Base-by-base conservation (phyloP, 2,329 filamentous ascomycete genomes). In the Pseudocercospora fuligena region DNA sequence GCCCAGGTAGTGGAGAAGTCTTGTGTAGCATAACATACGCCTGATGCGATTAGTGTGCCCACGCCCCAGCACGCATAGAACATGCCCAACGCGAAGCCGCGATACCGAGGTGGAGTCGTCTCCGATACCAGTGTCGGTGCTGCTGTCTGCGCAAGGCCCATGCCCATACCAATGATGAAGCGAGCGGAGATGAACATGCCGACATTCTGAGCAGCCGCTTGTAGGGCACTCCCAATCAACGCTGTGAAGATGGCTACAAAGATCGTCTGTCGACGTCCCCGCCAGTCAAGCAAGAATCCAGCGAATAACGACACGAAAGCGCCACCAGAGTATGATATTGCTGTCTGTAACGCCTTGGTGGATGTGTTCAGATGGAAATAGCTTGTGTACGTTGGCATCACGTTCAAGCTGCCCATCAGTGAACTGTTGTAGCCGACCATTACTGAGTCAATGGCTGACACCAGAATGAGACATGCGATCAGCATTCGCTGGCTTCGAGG, bases 161-260 rank as follows among this genome's bases (percentile, higher is more conserved):
- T 58, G 7, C 61, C 61, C 51, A 63, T 58, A 51, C 90, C 90
- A 68, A 89, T 88, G 74, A 92, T 85, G 66, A 89, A 80, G 67
- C 90, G 87, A 1, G 90, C 90, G 2, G 84, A 84, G 62, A 90
- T 86, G 19, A 93, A 83, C 88, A 92, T 91, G 31, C 80, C 84
- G 31, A 92, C 84, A 72, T 87, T 87, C 71, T 88, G 84, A 2
- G 89, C 76, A 1, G 87, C 85, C 56, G 84, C 86, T 73, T 88
- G 85, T 60, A 92, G 83, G 59, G 84, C 81, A n/a, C 86, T 86
- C 25, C 88, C 88, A 51, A 86, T 80, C 58, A 78, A 19, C 16
- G 21, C 25, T 23, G 19, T 29, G 3, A 56, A 19, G 29, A 43
- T 25, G 27, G 60, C 60, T 16, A 21, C 27, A 47, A 53, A 62